Conservation (phyloP, 345 rosid genomes). For the Eucalyptus grandis region DNA sequence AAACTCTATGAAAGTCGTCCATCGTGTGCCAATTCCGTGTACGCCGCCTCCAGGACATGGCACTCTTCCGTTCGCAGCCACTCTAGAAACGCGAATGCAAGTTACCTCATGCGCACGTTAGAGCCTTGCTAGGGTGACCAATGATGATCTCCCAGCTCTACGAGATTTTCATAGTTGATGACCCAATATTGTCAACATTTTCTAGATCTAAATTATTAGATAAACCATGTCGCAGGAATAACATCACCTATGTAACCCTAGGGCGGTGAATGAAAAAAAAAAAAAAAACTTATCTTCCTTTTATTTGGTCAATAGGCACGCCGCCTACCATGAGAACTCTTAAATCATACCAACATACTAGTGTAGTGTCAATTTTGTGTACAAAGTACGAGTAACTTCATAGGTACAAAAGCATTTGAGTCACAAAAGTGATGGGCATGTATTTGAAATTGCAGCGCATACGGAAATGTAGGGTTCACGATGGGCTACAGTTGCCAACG, state of each 20-base stretch:
- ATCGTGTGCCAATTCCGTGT: background rate
- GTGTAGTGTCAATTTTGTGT: background rate
- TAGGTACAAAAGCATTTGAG: background rate
- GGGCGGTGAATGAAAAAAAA: background rate
- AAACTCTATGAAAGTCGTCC: background rate
- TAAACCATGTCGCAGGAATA: background rate
- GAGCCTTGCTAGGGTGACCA: background rate
- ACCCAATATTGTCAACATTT: background rate
- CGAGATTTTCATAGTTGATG: background rate
- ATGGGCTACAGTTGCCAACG: slow-evolving; percentile 24
- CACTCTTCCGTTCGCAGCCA: background rate
- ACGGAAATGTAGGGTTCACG: slow-evolving; percentile 32
- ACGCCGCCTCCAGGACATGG: background rate
- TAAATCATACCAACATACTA: background rate
- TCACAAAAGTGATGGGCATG: background rate
- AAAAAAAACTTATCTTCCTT: background rate
- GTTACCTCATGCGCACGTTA: background rate
- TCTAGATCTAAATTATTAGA: background rate
- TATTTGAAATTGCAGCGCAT: slow-evolving; percentile 7
- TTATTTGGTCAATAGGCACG: background rate
- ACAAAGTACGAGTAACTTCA: background rate
- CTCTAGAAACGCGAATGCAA: background rate
- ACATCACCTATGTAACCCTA: background rate
- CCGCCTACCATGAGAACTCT: background rate
- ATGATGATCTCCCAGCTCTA: background rate